Evolutionary conservation across 495 filamentous ascomycete genomes (phyloP).

Genomic region (Penicillium canariense): DNA sequence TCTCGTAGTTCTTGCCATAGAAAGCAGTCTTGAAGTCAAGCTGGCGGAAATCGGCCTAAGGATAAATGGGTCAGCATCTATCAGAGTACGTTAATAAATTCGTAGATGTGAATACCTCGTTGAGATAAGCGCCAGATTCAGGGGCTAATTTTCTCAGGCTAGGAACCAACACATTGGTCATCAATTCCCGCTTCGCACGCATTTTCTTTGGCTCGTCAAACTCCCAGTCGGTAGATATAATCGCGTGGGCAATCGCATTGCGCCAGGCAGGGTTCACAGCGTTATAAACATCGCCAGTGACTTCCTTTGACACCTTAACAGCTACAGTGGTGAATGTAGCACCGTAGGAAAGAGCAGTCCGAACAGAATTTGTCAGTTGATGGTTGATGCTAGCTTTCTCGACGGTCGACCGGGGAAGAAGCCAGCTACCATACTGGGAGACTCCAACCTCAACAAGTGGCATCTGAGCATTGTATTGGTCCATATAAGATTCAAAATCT

Average conservation of each 20-base stretch:
- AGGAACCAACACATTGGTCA: slow-evolving; percentile 13
- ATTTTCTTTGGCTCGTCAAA: slow-evolving; percentile 6
- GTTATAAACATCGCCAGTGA: slow-evolving; percentile 9
- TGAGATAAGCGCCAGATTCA: slow-evolving; percentile 13
- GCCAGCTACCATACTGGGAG: slow-evolving; percentile 55
- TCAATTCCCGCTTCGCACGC: slow-evolving; percentile 1
- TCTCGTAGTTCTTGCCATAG: slow-evolving; percentile 14
- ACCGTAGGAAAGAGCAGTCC: slow-evolving; percentile 1
- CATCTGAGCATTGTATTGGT: slow-evolving; percentile 43
- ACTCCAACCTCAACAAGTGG: slow-evolving; percentile 41
- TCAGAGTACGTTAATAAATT: no score
- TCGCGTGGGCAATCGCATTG: slow-evolving; percentile 2
- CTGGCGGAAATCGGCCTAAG: slow-evolving; percentile 14
- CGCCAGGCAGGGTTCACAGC: slow-evolving; percentile 15
- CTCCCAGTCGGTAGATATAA: slow-evolving; percentile 11
- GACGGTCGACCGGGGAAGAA: slow-evolving; percentile 52
- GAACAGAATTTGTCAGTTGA: slow-evolving; percentile 6
- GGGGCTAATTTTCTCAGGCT: slow-evolving; percentile 3
- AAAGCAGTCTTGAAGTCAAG: slow-evolving; percentile 12
- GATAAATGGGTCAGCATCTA: background rate
- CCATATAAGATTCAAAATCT: slow-evolving; percentile 44
- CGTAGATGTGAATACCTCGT: slow-evolving; percentile 6
- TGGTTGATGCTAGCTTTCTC: slow-evolving; percentile 31
- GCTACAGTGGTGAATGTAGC: slow-evolving; percentile 8
- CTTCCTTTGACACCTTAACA: slow-evolving; percentile 4